phyloP scores from a whole-genome alignment of 179 eudicot genomes.

The Carnegiea gigantea region DNA sequence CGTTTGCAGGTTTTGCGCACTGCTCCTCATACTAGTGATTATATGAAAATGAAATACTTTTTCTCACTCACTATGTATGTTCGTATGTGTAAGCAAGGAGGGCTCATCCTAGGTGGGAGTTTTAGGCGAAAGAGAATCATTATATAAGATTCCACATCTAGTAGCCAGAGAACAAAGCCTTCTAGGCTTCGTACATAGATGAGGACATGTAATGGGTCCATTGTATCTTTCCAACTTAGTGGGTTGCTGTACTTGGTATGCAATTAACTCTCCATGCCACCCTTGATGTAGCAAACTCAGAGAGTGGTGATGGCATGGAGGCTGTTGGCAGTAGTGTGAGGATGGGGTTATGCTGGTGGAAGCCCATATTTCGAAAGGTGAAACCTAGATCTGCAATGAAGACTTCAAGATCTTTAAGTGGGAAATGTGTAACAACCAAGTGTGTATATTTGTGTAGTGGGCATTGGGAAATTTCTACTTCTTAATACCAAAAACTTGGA shows the following conservation, averaged over 20 bases:
- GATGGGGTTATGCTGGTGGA: no score
- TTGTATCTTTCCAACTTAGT: neutral
- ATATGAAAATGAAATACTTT: neutral
- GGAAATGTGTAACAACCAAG: neutral
- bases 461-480: neutral
- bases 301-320: no score
- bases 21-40: neutral
- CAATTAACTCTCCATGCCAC: no score
- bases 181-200: neutral
- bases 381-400: neutral
- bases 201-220: neutral
- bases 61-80: neutral
- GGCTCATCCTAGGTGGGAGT: neutral
- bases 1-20: constrained; percentile 57
- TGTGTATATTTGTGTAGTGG: neutral
- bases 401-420: neutral
- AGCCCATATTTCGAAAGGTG: no score
- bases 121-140: neutral
- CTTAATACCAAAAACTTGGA: no score
- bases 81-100: neutral
- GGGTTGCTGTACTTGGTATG: neutral
- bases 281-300: no score
- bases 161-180: neutral
- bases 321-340: no score
- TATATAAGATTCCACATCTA: neutral